These are phyloP conservation scores for Rosa rugosa DNA, from an alignment of 306 rosid genomes.

Conservation along the genomic window DNA sequence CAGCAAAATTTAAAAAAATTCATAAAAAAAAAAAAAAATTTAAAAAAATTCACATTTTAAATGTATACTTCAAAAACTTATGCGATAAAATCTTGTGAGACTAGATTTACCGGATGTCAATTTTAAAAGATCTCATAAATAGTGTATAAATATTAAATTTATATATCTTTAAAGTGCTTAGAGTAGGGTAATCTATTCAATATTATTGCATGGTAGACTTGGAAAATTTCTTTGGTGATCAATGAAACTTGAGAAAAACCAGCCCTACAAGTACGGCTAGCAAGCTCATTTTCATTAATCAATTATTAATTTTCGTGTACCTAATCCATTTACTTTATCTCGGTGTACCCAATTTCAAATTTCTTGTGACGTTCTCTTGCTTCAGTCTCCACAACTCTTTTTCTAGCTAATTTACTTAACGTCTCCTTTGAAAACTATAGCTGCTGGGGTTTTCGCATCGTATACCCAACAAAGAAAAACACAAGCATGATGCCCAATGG, in stretches of 20 bases:
- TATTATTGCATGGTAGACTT: background rate
- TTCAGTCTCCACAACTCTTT: slow-evolving; percentile 34
- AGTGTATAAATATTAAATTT: background rate
- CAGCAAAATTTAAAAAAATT: background rate
- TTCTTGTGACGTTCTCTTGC: slow-evolving; percentile 44
- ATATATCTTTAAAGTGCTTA: background rate
- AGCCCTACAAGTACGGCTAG: slow-evolving; percentile 5
- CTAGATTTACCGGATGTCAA: rapidly evolving
- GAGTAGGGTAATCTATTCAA: background rate
- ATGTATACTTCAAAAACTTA: background rate
- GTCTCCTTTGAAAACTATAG: background rate
- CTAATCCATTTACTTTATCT: slow-evolving; percentile 4
- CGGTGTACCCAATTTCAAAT: slow-evolving; percentile 36
- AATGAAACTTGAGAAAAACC: background rate
- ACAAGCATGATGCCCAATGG: background rate
- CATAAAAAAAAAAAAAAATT: too few relatives aligned
- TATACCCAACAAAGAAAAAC: slow-evolving; percentile 35
- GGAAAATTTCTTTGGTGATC: background rate
- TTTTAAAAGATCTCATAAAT: too few relatives aligned
- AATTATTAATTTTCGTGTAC: background rate
- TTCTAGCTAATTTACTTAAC: background rate
- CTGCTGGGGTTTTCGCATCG: slow-evolving; percentile 8
- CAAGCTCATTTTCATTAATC: background rate
- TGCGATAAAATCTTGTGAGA: too few relatives aligned
- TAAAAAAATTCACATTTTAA: too few relatives aligned